phyloP scores from a whole-genome alignment of 768 basidiomycete genomes.

The Kwoniella newhampshirensis region DNA sequence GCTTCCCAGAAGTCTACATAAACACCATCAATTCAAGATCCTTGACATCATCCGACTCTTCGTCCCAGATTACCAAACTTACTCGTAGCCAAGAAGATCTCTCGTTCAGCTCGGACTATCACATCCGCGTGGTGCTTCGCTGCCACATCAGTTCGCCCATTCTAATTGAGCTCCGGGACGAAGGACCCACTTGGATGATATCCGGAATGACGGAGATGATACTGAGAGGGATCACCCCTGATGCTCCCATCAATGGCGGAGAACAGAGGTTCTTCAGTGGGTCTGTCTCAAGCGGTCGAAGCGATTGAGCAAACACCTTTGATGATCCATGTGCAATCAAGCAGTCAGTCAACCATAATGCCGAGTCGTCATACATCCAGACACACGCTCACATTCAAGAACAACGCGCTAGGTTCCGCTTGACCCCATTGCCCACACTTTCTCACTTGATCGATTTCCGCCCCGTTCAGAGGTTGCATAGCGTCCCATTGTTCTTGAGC shows the following conservation, averaged over 20 bases:
- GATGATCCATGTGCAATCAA: background rate
- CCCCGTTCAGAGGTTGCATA: constrained; percentile 15
- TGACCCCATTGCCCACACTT: constrained; percentile 23
- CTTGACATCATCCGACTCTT: no score
- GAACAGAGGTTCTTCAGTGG: constrained; percentile 32
- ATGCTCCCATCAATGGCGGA: constrained; percentile 25
- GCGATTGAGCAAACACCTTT: constrained; percentile 28
- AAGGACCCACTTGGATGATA: constrained; percentile 33
- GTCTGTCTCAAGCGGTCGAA: constrained; percentile 22
- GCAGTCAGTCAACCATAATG: background rate
- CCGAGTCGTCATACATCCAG: background rate
- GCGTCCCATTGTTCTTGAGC: constrained; percentile 18
- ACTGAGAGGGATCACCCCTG: constrained; percentile 30
- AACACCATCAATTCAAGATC: background rate
- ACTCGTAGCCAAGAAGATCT: constrained; percentile 42
- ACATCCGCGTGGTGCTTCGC: constrained; percentile 36
- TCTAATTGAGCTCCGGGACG: background rate
- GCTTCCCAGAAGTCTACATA: constrained; percentile 37
- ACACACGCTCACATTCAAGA: constrained; percentile 27
- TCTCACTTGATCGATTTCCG: constrained; percentile 23
- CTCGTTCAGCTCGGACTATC: constrained; percentile 32
- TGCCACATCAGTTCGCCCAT: background rate
- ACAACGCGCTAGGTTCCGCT: constrained; percentile 19
- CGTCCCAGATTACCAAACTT: background rate
- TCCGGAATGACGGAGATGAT: constrained; percentile 42